Percentiles rank a stretch among this genome's conserved stretches.
These are phyloP conservation scores for Erodium moschatum DNA, from an alignment of 441 rosid genomes.

Conservation along the genomic window DNA sequence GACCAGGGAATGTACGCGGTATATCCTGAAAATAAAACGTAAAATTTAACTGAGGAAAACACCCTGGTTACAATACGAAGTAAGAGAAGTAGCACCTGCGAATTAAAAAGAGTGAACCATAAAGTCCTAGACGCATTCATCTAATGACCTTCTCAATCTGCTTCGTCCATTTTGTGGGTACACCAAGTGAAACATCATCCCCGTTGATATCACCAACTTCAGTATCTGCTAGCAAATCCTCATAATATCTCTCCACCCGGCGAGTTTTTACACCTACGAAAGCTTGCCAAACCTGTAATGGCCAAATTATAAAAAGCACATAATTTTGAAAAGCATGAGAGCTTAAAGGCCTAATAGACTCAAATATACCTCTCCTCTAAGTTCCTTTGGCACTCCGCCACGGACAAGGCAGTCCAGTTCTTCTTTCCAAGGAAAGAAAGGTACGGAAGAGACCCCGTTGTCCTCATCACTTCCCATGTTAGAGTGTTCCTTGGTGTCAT, in stretches of 20 bases:
- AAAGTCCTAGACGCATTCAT: constrained; percentile 48
- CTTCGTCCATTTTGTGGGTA: constrained; percentile 41
- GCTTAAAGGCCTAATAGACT: constrained; percentile 12
- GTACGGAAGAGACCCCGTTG: constrained; percentile 26
- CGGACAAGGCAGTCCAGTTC: constrained; percentile 61
- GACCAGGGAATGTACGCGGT: constrained; percentile 66
- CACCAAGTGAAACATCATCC: constrained; percentile 28
- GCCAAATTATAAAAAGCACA: constrained; percentile 19
- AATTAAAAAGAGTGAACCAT: constrained; percentile 43
- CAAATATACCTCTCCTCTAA: constrained; percentile 56
- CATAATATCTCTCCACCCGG: constrained; percentile 47
- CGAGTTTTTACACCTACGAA: constrained; percentile 62
- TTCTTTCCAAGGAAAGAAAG: constrained; percentile 44
- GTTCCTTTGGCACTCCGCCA: constrained; percentile 69
- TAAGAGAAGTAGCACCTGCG: constrained; percentile 30
- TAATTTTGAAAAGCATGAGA: constrained; percentile 9
- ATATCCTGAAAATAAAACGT: constrained; percentile 40
- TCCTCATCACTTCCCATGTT: constrained; percentile 23
- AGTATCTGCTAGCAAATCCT: constrained; percentile 45
- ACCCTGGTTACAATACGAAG: constrained; percentile 22
- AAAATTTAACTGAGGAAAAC: constrained; percentile 31
- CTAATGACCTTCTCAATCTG: constrained; percentile 73
- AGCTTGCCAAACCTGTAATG: constrained; percentile 64
- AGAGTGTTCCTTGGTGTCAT: constrained; percentile 13
- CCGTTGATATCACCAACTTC: constrained; percentile 26